A percentile compares a stretch with the other conserved stretches of the same genome.
These are phyloP conservation scores for Xylaria digitata DNA, from an alignment of 2,329 filamentous ascomycete genomes.

Conservation along the genomic window DNA sequence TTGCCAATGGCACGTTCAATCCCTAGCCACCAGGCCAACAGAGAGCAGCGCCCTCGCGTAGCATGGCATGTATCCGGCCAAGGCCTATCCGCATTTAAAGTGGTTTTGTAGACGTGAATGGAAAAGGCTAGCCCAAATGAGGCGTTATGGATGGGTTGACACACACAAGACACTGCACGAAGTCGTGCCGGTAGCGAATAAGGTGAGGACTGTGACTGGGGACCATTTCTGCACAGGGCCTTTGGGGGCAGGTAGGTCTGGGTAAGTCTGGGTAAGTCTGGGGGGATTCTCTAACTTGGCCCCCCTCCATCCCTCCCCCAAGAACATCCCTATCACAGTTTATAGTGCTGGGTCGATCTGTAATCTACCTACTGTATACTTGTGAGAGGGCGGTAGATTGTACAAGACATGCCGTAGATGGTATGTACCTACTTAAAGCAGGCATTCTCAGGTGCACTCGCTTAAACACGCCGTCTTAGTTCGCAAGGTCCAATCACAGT, in stretches of 20 bases:
- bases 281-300: not conserved
- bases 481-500: constrained; percentile 40
- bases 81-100: constrained; percentile 15
- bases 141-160: constrained; percentile 34
- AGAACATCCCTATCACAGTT: constrained; percentile 14
- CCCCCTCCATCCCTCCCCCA: not conserved
- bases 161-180: constrained; percentile 40
- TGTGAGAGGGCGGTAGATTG: not conserved
- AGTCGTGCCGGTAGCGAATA: constrained; percentile 37
- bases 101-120: constrained; percentile 18
- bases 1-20: constrained; percentile 12
- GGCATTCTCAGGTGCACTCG: constrained; percentile 38
- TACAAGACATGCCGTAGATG: not conserved
- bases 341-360: too few species aligned
- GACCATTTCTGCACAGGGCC: constrained; percentile 29
- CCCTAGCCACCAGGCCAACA: constrained; percentile 17
- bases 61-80: constrained; percentile 8
- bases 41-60: constrained; percentile 3
- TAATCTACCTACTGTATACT: not conserved
- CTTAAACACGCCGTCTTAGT: constrained; percentile 43
- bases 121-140: constrained; percentile 35
- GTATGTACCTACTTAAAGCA: not conserved
- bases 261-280: constrained; percentile 1
- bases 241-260: not conserved
- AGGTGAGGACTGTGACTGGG: constrained; percentile 26